phyloP scores from a whole-genome alignment of 495 filamentous ascomycete genomes.

The Penicillium crystallinum region DNA sequence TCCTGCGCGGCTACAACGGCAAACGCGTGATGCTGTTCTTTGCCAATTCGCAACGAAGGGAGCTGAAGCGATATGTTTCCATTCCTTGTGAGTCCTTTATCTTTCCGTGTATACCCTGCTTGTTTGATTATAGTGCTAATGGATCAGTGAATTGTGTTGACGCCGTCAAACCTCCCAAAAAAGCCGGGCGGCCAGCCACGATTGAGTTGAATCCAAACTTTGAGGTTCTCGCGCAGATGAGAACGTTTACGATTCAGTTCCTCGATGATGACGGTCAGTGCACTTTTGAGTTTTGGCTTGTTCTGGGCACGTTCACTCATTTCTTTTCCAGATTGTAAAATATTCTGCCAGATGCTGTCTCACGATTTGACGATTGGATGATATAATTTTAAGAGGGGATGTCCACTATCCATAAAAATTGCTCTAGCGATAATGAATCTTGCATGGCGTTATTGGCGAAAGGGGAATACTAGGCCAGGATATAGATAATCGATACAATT shows the following conservation, averaged over 20 bases:
- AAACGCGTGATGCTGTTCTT: slow-evolving; percentile 40
- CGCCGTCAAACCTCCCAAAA: slow-evolving; percentile 36
- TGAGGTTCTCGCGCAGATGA: slow-evolving; percentile 40
- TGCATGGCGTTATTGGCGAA: slow-evolving; percentile 18
- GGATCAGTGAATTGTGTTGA: slow-evolving; percentile 38
- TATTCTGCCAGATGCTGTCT: slow-evolving; percentile 25
- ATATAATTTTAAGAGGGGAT: background rate
- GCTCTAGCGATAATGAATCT: slow-evolving; percentile 3
- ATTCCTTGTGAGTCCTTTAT: slow-evolving; percentile 36
- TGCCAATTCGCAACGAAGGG: slow-evolving; percentile 41
- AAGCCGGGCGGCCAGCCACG: slow-evolving; percentile 35
- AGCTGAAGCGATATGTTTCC: slow-evolving; percentile 41
- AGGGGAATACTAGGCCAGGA: too few relatives aligned
- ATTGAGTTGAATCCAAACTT: slow-evolving; percentile 42
- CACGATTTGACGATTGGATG: slow-evolving; percentile 28
- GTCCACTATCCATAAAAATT: background rate
- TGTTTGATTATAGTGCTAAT: background rate
- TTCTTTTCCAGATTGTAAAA: slow-evolving; percentile 14
- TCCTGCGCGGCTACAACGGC: slow-evolving; percentile 34
- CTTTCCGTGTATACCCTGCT: background rate
- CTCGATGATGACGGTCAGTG: slow-evolving; percentile 41
- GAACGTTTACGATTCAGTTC: slow-evolving; percentile 36
- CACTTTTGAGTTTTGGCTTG: background rate
- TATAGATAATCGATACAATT: too few relatives aligned
- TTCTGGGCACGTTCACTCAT: slow-evolving; percentile 2